These are phyloP conservation scores for Claviceps maximensis DNA, from an alignment of 2,329 filamentous ascomycete genomes.

Conservation along the genomic window DNA sequence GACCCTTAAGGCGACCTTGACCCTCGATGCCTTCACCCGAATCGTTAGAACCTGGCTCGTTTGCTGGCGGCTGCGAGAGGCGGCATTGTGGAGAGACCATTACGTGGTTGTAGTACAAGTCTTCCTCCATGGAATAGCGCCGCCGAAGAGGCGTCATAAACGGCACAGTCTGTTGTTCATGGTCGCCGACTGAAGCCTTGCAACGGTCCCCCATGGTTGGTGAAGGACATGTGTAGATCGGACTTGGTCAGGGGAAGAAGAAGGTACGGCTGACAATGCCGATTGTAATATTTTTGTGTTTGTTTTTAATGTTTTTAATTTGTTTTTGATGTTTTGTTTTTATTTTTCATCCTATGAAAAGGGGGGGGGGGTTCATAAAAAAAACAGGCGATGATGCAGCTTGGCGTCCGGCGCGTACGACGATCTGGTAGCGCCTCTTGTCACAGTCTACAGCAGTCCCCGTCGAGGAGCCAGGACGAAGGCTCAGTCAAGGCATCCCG, in stretches of 20 bases:
- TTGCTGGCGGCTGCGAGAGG: conserved; percentile 34
- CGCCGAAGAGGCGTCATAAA: conserved; percentile 26
- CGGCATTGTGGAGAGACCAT: conserved; percentile 32
- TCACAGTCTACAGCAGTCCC: conserved; percentile 16
- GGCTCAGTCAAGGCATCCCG: conserved; percentile 25
- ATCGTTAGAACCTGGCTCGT: conserved; percentile 18
- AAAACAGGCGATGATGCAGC: not conserved
- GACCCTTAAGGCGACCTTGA: not conserved
- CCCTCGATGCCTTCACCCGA: conserved; percentile 4
- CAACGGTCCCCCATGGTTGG: conserved; percentile 21
- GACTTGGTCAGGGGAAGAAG: not conserved
- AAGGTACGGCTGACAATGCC: not conserved
- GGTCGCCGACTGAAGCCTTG: conserved; percentile 16
- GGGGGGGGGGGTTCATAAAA: not conserved
- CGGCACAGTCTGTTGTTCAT: conserved; percentile 18
- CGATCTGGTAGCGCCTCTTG: not conserved
- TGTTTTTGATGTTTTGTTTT: too few species aligned
- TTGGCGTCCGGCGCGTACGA: not conserved
- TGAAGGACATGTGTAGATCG: not conserved
- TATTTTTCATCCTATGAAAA: too few species aligned
- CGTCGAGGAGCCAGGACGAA: conserved; percentile 18
- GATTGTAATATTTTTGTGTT: not conserved
- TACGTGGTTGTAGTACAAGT: conserved; percentile 37
- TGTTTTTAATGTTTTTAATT: too few species aligned
- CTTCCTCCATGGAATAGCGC: conserved; percentile 42